Base-by-base conservation (phyloP, 2,329 filamentous ascomycete genomes). In the Penicillium verrucosum region DNA sequence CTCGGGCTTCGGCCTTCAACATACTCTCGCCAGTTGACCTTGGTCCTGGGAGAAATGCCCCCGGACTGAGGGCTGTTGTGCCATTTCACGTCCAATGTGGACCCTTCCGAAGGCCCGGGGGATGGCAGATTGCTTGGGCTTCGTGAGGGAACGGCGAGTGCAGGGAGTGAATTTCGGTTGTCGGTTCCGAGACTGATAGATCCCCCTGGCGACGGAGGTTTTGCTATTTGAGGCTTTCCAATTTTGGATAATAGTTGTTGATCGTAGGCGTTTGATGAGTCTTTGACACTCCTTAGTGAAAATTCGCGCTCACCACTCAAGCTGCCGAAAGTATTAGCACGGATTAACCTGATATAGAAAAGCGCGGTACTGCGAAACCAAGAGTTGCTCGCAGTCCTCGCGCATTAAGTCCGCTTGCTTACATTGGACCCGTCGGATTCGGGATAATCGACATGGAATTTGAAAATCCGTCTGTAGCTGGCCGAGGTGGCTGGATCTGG, bases 191-290 rank as follows among this genome's bases (percentile, higher is more conserved):
- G 60, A 49, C 65, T 73, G 36, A 68, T 60, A 14, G 72, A 72
- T 51, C 69, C 75, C 48, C 81, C 75, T 18, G 81, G 80, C 8
- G 83, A 84, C 55, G 81, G 80, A 7, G 82, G 80, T 47, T 83
- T 84, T 30, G 82, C 83, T 58, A 86, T 86, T 62, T 84, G 81
- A 6, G 82, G 80, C 45, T 84, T 84, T 32, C 83, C 83, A 57
- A 86, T 86, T 62, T 84, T 85, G 47, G 82, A 84, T 27, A 87
- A 71, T 12, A 86, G 72, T 59, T 84, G 81, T 68, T 85, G 82
- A 65, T 87, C 84, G 70, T 86, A 87, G 32, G 80, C 82, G 65
- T 85, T 81, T 25, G 82, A 85, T 3, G 83, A 85, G 55, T 78
- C 79, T 61, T 83, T 79, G 40, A 85, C 78, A 45, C 82, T 80